Conservation (phyloP, 2,329 filamentous ascomycete genomes). For the Hypoxylon sp. region DNA sequence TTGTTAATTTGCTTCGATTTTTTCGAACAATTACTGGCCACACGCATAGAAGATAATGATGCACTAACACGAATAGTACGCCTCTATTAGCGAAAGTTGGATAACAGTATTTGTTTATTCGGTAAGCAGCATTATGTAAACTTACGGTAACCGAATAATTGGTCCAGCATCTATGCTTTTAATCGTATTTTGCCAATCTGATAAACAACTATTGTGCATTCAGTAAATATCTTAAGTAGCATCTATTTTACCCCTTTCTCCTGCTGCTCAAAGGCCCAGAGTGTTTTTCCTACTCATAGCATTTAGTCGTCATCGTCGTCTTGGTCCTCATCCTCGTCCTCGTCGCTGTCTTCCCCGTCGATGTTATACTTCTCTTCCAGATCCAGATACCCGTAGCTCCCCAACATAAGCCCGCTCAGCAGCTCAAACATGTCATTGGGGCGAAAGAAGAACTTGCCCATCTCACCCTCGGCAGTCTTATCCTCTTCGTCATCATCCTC, state of each 20-base stretch:
- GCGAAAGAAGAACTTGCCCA: slow-evolving; percentile 3
- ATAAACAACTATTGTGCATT: background rate
- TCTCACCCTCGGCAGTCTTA: background rate
- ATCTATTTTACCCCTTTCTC: background rate
- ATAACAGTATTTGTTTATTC: too few species aligned
- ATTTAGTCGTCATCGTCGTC: background rate
- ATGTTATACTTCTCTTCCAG: background rate
- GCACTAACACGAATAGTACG: too few species aligned
- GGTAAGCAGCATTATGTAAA: too few species aligned
- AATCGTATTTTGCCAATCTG: background rate
- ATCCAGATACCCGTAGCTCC: background rate
- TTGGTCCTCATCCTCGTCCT: background rate
- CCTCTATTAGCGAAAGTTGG: too few species aligned
- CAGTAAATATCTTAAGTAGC: background rate
- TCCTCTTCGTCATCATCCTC: background rate
- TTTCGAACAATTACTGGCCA: too few species aligned
- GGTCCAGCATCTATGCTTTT: background rate
- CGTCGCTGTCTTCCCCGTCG: background rate
- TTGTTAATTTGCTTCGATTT: background rate
- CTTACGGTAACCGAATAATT: too few species aligned
- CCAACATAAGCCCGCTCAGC: background rate
- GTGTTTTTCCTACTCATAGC: background rate
- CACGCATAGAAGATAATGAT: too few species aligned
- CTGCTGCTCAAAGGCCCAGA: background rate
- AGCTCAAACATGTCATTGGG: background rate